phyloP scores from a whole-genome alignment of 108 stramenopile genomes.

The Seminavis robusta region DNA sequence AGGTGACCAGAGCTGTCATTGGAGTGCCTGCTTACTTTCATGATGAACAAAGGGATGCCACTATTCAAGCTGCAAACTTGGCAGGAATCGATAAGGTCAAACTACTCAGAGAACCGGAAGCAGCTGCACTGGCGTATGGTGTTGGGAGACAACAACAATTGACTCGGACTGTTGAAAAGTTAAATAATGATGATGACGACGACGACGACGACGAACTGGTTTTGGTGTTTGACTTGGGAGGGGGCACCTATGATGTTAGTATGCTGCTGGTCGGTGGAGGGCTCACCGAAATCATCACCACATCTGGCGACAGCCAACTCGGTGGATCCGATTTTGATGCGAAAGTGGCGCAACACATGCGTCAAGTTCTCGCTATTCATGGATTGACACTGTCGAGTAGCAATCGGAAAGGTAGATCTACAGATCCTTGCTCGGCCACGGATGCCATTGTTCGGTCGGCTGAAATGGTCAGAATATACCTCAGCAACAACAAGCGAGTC shows the following conservation, averaged over 20 bases:
- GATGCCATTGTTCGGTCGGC: conserved; percentile 56
- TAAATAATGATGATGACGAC: conserved; percentile 8
- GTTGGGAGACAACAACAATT: conserved; percentile 45
- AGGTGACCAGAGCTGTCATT: conserved; percentile 82
- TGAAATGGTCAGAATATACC: conserved; percentile 61
- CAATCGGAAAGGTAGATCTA: no score
- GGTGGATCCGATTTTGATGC: conserved; percentile 93
- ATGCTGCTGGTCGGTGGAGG: conserved; percentile 85
- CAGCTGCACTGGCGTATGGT: conserved; percentile 93
- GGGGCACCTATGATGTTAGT: conserved; percentile 94
- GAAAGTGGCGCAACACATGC: conserved; percentile 66
- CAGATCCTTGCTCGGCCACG: background rate
- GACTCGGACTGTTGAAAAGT: conserved; percentile 21
- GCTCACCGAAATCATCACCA: conserved; percentile 87
- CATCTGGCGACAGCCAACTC: conserved; percentile 81
- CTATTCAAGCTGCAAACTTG: conserved; percentile 73
- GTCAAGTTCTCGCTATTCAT: conserved; percentile 23
- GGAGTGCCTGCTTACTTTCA: conserved; percentile 97
- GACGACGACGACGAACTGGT: conserved; percentile 74
- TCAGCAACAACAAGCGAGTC: conserved; percentile 62
- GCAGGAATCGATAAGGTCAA: conserved; percentile 86
- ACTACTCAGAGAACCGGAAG: conserved; percentile 91
- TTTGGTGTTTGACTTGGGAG: conserved; percentile 93
- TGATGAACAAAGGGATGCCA: conserved; percentile 83
- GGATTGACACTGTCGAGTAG: no score